These are phyloP conservation scores for Linderina pennispora DNA, from an alignment of 192 early-diverging fungal genomes.

Conservation along the genomic window DNA sequence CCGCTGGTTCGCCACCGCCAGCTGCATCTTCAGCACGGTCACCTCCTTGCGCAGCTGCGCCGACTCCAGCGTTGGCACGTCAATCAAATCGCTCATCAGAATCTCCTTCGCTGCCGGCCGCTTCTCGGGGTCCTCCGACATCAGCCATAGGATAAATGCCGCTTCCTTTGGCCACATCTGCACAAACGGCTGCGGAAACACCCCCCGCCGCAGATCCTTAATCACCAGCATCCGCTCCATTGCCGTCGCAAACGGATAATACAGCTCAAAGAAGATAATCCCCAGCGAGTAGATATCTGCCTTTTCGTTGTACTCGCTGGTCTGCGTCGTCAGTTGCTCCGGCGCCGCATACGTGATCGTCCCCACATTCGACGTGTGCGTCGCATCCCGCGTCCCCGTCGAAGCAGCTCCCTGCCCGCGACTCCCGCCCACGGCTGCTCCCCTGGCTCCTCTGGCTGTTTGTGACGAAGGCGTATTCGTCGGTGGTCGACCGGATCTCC, in stretches of 20 bases:
- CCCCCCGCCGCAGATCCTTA: conserved; percentile 62
- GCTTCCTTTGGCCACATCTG: conserved; percentile 51
- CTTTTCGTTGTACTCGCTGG: conserved; percentile 61
- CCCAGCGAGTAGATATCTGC: conserved; percentile 95
- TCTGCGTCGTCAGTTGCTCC: conserved; percentile 27
- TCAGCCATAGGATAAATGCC: conserved; percentile 77
- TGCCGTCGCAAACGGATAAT: conserved; percentile 76
- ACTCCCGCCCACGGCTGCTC: neutral
- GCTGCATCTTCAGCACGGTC: conserved; percentile 29
- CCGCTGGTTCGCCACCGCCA: conserved; percentile 28
- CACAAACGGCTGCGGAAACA: conserved; percentile 66
- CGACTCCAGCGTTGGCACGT: conserved; percentile 44
- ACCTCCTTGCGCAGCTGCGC: conserved; percentile 41
- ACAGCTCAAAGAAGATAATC: conserved; percentile 94
- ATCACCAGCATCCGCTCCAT: conserved; percentile 85
- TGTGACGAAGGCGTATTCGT: conserved; percentile 26
- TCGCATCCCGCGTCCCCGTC: conserved; percentile 34
- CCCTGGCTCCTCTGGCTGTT: conserved; percentile 61
- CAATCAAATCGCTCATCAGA: conserved; percentile 63
- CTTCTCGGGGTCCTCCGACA: conserved; percentile 62
- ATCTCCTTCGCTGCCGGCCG: conserved; percentile 68
- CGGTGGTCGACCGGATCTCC: conserved; percentile 23
- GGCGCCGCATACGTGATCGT: conserved; percentile 90
- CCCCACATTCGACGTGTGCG: conserved; percentile 81
- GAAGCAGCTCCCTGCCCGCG: conserved; percentile 34